These are phyloP conservation scores for Fusarium buxicola DNA, from an alignment of 2,329 filamentous ascomycete species.

Conservation along the genomic window DNA sequence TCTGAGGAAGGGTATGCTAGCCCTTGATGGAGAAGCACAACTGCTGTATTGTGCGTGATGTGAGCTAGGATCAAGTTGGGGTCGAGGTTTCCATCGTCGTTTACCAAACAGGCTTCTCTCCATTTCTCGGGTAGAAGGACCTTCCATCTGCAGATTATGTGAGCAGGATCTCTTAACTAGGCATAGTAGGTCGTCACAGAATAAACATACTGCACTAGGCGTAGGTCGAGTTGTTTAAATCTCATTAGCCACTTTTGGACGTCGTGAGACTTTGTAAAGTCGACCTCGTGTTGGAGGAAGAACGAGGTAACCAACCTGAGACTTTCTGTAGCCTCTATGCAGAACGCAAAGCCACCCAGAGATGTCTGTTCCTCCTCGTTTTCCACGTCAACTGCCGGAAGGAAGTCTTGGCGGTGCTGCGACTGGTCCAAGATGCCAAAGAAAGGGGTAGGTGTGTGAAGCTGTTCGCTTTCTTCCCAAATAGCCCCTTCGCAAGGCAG, in stretches of 20 bases:
- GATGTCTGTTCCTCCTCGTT: constrained; percentile 37
- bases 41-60: constrained; percentile 42
- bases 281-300: constrained; percentile 56
- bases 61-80: constrained; percentile 51
- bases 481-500: constrained; percentile 54
- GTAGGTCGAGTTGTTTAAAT: constrained; percentile 59
- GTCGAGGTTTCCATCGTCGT: constrained; percentile 54
- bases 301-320: constrained; percentile 56
- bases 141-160: constrained; percentile 52
- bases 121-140: constrained; percentile 58
- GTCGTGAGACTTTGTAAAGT: constrained; percentile 51
- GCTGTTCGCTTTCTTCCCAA: constrained; percentile 52
- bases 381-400: constrained; percentile 8
- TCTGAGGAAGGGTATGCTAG: constrained; percentile 39
- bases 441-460: constrained; percentile 53
- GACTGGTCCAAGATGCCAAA: constrained; percentile 54
- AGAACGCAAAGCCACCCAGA: constrained; percentile 57
- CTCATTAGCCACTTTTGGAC: constrained; percentile 56
- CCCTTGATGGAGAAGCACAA: constrained; percentile 41
- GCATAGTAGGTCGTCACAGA: neutral
- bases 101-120: constrained; percentile 54
- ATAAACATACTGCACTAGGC: constrained; percentile 53
- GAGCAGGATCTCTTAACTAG: neutral
- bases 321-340: constrained; percentile 59
- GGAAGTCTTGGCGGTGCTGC: constrained; percentile 35